These are phyloP conservation scores for Penicillium janthinellum DNA, from an alignment of 2,329 filamentous ascomycete genomes.

Conservation along the genomic window DNA sequence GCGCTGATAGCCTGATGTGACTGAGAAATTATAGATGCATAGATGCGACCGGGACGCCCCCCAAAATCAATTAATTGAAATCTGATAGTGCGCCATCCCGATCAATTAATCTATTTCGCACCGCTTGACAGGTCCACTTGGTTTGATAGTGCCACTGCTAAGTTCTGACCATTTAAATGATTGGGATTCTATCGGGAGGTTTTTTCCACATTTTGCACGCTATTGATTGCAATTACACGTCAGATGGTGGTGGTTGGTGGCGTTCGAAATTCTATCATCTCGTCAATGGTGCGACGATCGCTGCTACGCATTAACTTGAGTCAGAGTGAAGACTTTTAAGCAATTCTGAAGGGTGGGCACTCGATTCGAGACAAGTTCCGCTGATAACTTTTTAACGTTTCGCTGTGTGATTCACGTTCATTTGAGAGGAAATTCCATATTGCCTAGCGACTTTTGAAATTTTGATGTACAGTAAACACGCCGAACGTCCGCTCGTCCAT, in stretches of 20 bases:
- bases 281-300: neutral
- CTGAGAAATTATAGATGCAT: neutral
- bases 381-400: neutral
- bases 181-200: neutral
- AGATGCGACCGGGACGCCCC: neutral
- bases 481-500: conserved; percentile 28
- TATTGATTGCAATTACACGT: neutral
- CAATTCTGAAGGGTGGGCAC: neutral
- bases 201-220: neutral
- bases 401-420: neutral
- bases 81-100: conserved; percentile 1
- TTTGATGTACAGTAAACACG: conserved; percentile 28
- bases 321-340: neutral
- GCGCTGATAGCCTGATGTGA: too few relatives aligned
- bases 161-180: neutral
- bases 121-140: neutral
- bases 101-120: conserved; percentile 3
- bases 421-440: conserved; percentile 5
- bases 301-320: neutral
- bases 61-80: neutral
- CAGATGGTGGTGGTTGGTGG: neutral
- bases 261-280: neutral
- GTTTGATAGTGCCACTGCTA: neutral
- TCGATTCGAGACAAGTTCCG: neutral
- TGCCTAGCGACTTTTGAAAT: conserved; percentile 20